These are phyloP conservation scores for Primulina huaijiensis DNA, from an alignment of 257 asterid genomes.

Conservation along the genomic window DNA sequence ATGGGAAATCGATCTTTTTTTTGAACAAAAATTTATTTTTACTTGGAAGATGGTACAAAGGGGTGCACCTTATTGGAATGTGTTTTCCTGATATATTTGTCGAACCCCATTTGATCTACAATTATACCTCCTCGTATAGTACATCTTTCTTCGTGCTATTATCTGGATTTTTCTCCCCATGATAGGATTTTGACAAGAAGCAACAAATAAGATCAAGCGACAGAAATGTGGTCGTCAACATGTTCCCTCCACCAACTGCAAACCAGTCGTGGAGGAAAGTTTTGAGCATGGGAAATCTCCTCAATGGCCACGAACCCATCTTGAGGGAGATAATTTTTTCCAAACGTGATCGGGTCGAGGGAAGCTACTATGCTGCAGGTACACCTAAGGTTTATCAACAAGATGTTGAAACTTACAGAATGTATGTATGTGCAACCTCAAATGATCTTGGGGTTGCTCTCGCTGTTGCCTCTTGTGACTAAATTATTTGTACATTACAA, in stretches of 20 bases:
- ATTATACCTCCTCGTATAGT: not conserved
- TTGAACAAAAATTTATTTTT: no score
- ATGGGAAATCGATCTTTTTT: no score
- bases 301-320: slow-evolving; percentile 89
- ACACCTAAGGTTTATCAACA: slow-evolving; percentile 40
- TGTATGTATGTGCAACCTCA: slow-evolving; percentile 81
- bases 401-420: slow-evolving; percentile 79
- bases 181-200: slow-evolving; percentile 52
- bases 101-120: not conserved
- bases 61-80: not conserved
- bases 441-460: slow-evolving; percentile 90
- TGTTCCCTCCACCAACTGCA: slow-evolving; percentile 82
- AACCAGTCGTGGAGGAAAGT: slow-evolving; percentile 96
- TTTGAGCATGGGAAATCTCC: slow-evolving; percentile 93
- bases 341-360: slow-evolving; percentile 58
- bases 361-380: slow-evolving; percentile 56
- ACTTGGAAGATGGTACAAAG: no score
- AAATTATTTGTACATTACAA: slow-evolving; percentile 10
- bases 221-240: slow-evolving; percentile 55
- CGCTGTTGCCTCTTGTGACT: slow-evolving; percentile 89
- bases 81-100: not conserved
- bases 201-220: slow-evolving; percentile 51
- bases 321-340: slow-evolving; percentile 78
- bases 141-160: slow-evolving; percentile 5
- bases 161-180: not conserved